phyloP scores from a whole-genome alignment of 495 filamentous ascomycete genomes.

The Talaromyces thailandensis region DNA sequence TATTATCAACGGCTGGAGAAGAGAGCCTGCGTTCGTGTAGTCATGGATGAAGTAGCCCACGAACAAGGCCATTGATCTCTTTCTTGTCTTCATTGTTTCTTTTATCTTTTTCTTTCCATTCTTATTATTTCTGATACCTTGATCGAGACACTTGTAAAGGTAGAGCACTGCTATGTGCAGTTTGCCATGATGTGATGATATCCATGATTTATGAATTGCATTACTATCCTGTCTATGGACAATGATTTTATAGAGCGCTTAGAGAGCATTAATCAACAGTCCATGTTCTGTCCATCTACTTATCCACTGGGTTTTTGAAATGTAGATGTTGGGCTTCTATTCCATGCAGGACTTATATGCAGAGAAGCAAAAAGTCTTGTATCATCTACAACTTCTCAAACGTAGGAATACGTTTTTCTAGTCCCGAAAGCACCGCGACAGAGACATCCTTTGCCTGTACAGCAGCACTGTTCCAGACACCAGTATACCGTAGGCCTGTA shows the following conservation, averaged over 20 bases:
- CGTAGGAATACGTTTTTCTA: conserved; percentile 69
- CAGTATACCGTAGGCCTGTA: conserved; percentile 69
- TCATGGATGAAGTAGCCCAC: conserved; percentile 23
- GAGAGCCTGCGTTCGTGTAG: conserved; percentile 37
- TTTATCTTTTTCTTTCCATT: neutral
- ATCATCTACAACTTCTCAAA: conserved; percentile 73
- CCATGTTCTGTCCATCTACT: too few species aligned
- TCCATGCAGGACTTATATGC: neutral
- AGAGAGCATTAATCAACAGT: neutral
- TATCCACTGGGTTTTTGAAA: too few species aligned
- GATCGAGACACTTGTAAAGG: neutral
- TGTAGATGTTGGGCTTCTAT: too few species aligned
- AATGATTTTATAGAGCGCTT: neutral
- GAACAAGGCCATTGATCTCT: neutral
- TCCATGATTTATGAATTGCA: neutral
- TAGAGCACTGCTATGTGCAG: neutral
- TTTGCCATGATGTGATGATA: conserved; percentile 1
- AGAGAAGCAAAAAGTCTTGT: neutral
- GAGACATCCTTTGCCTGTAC: conserved; percentile 75
- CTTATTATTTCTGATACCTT: neutral
- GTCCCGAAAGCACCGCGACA: conserved; percentile 61
- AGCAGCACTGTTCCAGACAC: conserved; percentile 76
- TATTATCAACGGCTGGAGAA: conserved; percentile 45
- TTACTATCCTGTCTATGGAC: neutral
- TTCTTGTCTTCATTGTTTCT: neutral